These are phyloP conservation scores for Melocanna baccifera DNA, from an alignment of 176 grass and related monocot species.

Conservation along the genomic window DNA sequence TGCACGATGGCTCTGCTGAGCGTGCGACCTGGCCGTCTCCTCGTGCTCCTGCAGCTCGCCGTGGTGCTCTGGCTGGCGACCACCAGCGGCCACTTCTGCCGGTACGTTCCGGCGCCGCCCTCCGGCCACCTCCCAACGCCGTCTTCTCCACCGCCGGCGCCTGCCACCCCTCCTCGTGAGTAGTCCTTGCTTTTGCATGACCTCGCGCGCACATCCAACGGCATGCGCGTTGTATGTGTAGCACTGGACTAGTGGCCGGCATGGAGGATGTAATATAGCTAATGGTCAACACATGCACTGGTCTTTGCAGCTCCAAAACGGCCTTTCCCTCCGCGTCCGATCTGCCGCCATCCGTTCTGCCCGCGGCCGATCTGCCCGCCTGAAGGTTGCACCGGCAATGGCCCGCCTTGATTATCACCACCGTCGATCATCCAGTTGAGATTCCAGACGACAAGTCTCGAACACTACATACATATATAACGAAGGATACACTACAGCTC, in stretches of 20 bases:
- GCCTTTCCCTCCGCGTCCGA: too few species aligned
- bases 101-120: neutral
- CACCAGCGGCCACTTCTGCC: neutral
- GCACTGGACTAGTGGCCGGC: too few species aligned
- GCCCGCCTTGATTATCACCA: neutral
- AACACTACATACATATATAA: too few species aligned
- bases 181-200: neutral
- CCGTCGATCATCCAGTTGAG: neutral
- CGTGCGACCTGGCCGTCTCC: neutral
- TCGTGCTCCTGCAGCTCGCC: neutral
- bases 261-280: too few species aligned
- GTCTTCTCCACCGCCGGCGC: neutral
- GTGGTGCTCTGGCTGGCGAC: neutral
- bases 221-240: too few species aligned
- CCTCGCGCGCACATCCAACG: too few species aligned
- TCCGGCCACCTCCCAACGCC: neutral
- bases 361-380: neutral
- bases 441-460: neutral
- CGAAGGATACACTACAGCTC: neutral
- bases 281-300: neutral
- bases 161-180: neutral
- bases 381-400: neutral
- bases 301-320: neutral
- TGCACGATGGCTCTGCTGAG: too few species aligned
- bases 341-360: neutral